Conservation (phyloP, 805 yeast species). For the Groenewaldozyma tartarivorans region DNA sequence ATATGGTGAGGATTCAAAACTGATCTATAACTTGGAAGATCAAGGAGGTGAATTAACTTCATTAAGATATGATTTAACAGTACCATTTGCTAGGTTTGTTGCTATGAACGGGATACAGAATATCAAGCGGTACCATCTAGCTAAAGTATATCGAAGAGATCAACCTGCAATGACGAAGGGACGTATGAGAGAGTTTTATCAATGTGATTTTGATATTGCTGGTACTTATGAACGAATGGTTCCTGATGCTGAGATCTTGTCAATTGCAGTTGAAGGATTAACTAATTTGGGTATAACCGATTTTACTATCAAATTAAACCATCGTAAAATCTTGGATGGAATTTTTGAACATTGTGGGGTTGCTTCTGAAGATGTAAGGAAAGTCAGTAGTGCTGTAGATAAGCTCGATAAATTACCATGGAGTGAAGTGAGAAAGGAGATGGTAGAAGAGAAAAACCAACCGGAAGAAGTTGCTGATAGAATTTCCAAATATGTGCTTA, state of each 20-base stretch:
- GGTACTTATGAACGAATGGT: conserved; percentile 91
- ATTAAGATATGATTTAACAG: conserved; percentile 91
- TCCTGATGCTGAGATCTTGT: conserved; percentile 86
- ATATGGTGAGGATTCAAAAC: conserved; percentile 96
- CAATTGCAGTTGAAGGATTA: conserved; percentile 76
- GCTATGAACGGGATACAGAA: conserved; percentile 88
- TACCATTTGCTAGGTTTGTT: conserved; percentile 94
- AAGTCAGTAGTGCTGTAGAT: conserved; percentile 90
- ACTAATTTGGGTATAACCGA: conserved; percentile 75
- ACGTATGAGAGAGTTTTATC: conserved; percentile 98
- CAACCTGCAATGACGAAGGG: conserved; percentile 99
- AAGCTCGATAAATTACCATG: conserved; percentile 93
- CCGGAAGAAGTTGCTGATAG: conserved; percentile 84
- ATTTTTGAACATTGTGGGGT: conserved; percentile 94
- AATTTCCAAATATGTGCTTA: conserved; percentile 85
- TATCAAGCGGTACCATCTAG: conserved; percentile 93
- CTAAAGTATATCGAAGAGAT: conserved; percentile 97
- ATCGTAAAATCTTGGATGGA: conserved; percentile 93
- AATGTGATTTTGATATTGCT: conserved; percentile 97
- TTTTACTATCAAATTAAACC: conserved; percentile 87
- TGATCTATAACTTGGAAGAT: conserved; percentile 91
- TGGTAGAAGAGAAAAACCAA: conserved; percentile 85
- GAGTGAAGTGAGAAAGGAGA: conserved; percentile 88
- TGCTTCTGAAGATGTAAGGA: conserved; percentile 85
- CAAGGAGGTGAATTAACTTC: conserved; percentile 98